Conservation (phyloP, 2,329 filamentous ascomycete species). For the Didymella lethalis region DNA sequence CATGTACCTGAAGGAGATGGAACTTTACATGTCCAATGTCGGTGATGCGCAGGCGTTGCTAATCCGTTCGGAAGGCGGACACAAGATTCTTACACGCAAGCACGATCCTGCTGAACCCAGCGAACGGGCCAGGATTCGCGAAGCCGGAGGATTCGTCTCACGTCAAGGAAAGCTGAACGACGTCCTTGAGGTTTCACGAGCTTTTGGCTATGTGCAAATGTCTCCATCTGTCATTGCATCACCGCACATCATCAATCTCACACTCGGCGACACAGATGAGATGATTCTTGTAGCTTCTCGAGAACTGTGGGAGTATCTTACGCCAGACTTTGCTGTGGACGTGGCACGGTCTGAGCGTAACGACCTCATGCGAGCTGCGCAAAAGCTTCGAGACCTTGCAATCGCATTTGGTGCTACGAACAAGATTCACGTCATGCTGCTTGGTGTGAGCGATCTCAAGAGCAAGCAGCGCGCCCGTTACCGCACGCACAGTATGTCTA, state of each 20-base stretch:
- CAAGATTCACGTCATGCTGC: slow-evolving; percentile 99
- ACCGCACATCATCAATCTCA: slow-evolving; percentile 80
- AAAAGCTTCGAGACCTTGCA: slow-evolving; percentile 91
- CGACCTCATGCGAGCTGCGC: slow-evolving; percentile 93
- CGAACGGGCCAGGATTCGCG: slow-evolving; percentile 88
- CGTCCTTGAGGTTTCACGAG: slow-evolving; percentile 85
- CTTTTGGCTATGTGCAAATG: slow-evolving; percentile 92
- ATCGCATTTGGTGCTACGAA: slow-evolving; percentile 93
- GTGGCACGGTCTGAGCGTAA: slow-evolving; percentile 84
- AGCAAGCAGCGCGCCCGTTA: slow-evolving; percentile 79
- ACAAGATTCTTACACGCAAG: slow-evolving; percentile 85
- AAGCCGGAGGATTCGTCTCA: slow-evolving; percentile 95
- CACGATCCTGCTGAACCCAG: slow-evolving; percentile 88
- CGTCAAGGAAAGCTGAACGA: slow-evolving; percentile 95
- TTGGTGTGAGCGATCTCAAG: slow-evolving; percentile 90
- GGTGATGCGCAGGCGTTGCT: slow-evolving; percentile 96
- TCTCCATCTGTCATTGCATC: slow-evolving; percentile 94
- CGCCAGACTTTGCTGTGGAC: slow-evolving; percentile 89
- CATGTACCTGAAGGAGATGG: slow-evolving; percentile 85
- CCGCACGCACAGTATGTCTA: slow-evolving; percentile 83
- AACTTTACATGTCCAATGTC: slow-evolving; percentile 93
- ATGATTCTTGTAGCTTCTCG: slow-evolving; percentile 90
- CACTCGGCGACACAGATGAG: slow-evolving; percentile 86
- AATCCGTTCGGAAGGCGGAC: slow-evolving; percentile 84
- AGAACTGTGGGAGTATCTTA: slow-evolving; percentile 95